Evolutionary conservation across 1,284 basidiomycete species (phyloP), one percentile per base, ranked within the genome.

Genomic region (Lentinula novae-zelandiae): DNA sequence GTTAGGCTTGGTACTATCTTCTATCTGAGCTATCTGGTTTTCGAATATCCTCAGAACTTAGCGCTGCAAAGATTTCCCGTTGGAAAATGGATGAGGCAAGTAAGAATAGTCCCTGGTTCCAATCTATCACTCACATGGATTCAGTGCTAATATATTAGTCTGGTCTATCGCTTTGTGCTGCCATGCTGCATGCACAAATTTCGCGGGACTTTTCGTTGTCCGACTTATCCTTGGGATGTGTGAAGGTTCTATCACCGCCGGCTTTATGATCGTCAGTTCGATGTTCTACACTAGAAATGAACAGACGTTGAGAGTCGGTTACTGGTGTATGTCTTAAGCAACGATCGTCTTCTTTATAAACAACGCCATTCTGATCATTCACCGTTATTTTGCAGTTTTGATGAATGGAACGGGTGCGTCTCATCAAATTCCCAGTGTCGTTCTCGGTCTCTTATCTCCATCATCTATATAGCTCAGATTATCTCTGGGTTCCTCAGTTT

Each of bases 201-300:
- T 92, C 68, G 82, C 78, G 1, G 86, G 82, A 0, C 76, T 93
- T 1, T 84, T 92, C 65, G 82, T 78, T 15, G 83, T 84, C 31
- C 82, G 87, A 36, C 70, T 84, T 60, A 77, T 83, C 38, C 75
- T 87, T 38, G 85, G 86, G 20, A 72, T 80, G 34, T 83, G 81
- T 63, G 80, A 86, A 75, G 89, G 89, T 13, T 84, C 85, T 3
- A 90, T 93, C 65, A 93, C 90, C 0, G 86, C 89, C n/a, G 89
- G 88, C 3, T 93, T 92, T 73, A 76, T 93, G 78, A 84, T 93
- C 67, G 76, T 78, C 2, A 78, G 76, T 13, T 76, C 75, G 7
- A 64, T 66, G 60, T 62, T 50, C 50, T 58, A 48, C 51, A 55
- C 53, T 12, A 15, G 33, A n/a, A 80, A 76, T 3, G 91, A 93